Percentiles rank a stretch among this genome's conserved stretches.
Conservation (phyloP, 2,329 filamentous ascomycete genomes). For the Neonectria punicea region DNA sequence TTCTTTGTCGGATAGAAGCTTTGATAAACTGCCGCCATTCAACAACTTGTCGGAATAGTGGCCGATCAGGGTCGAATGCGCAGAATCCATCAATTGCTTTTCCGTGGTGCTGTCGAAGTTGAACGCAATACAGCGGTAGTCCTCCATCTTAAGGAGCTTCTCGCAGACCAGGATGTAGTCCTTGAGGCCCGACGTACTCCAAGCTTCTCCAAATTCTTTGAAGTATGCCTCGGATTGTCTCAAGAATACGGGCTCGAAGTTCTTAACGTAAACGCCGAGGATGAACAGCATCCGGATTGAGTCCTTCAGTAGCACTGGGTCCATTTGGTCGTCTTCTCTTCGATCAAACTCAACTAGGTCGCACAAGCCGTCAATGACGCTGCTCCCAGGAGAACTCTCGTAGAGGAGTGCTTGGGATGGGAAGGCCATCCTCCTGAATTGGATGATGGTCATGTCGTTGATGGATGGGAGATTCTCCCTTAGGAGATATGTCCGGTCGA, state of each 20-base stretch:
- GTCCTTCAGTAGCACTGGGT: constrained; percentile 74
- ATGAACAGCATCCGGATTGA: constrained; percentile 86
- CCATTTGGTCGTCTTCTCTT: constrained; percentile 63
- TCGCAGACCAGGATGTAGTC: constrained; percentile 80
- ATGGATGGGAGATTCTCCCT: constrained; percentile 76
- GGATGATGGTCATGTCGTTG: constrained; percentile 80
- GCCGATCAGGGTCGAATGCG: constrained; percentile 78
- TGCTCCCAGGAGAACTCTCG: constrained; percentile 37
- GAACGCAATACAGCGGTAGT: constrained; percentile 80
- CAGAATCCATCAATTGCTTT: constrained; percentile 75
- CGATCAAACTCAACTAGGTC: constrained; percentile 81
- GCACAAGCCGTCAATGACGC: constrained; percentile 69
- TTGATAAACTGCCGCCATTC: constrained; percentile 73
- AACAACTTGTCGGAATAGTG: constrained; percentile 74
- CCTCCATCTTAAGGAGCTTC: constrained; percentile 76
- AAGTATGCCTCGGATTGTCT: constrained; percentile 75
- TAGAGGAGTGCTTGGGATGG: constrained; percentile 38
- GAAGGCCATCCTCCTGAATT: constrained; percentile 75
- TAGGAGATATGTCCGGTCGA: constrained; percentile 89
- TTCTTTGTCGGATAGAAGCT: constrained; percentile 77
- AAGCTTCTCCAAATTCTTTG: constrained; percentile 73
- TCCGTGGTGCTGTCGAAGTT: constrained; percentile 87
- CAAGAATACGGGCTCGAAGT: constrained; percentile 83
- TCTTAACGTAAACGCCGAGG: constrained; percentile 80
- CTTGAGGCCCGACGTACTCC: constrained; percentile 72